Evolutionary conservation across 2,329 filamentous ascomycete genomes (phyloP), one percentile per base, ranked within the genome.

Genomic region (Phaeosphaeriaceae sp.): DNA sequence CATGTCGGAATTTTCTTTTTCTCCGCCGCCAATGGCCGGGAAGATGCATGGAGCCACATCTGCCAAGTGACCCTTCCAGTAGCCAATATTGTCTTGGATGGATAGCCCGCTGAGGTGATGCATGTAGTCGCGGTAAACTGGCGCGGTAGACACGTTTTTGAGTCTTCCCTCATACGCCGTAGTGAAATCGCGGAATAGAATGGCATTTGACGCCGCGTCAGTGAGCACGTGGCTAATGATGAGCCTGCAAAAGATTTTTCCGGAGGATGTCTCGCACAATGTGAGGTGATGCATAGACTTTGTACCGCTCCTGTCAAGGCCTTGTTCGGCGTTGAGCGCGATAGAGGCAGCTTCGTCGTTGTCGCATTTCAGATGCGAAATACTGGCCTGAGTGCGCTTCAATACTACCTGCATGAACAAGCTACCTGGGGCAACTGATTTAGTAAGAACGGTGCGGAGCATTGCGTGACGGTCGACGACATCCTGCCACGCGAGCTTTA

Each of bases 151-250:
- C 23, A 26, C 41, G 26, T 52, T 35, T 9, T 42, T 32, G 7
- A 63, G 23, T 12, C 32, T 34, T 12, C 51, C 58, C 20, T 54
- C 46, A 39, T 63, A 64, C 1, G 59, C 63, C 6, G 37, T 28
- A 6, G 18, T 34, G 6, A 60, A 46, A 26, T 66, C 59, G 6
- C 46, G 42, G 13, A 54, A 35, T 9, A 66, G 26, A 7, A 56
- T 44, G 12, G 42, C 38, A 13, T 47, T 47, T 1, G 63, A 62
- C 29, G 38, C 30, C 2, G 52, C 63, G 34, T 66, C 61, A n/a
- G 56, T 52, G 21, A 64, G 34, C 7, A 46, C 56, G 40, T 66
- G 63, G 37, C 40, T 59, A 34, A 66, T 63, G 20, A 58, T 56
- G 2, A 64, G 30, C 17, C 46, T 50, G 36, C 34, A 50, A n/a